Conservation (phyloP, 805 yeast species). For the Suhomyces tanzawaensis region DNA sequence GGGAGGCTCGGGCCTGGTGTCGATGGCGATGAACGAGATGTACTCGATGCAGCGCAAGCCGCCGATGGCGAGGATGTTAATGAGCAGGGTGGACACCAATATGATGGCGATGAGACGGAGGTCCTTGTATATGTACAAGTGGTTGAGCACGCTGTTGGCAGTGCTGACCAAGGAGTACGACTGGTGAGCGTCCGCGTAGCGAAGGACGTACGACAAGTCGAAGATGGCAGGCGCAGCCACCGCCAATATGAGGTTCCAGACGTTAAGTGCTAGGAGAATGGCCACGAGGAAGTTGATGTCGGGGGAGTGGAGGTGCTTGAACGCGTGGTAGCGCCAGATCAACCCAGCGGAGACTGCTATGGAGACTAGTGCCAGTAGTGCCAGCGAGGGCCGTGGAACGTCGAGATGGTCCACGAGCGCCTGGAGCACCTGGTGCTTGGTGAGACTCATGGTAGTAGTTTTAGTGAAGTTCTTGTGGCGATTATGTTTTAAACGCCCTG, state of each 20-base stretch:
- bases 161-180: constrained; percentile 3
- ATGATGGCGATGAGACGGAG: constrained; percentile 7
- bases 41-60: constrained; percentile 16
- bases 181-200: constrained; percentile 1
- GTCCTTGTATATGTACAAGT: constrained; percentile 13
- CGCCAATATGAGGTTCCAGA: constrained; percentile 6
- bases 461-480: no score
- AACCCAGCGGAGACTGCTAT: constrained; percentile 3
- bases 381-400: no score
- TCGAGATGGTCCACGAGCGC: no score
- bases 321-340: constrained; percentile 5
- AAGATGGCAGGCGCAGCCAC: constrained; percentile 1
- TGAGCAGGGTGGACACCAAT: constrained; percentile 11
- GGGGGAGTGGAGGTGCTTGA: constrained; percentile 9
- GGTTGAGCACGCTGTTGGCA: constrained; percentile 6
- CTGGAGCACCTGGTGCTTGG: background rate
- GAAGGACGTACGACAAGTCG: constrained; percentile 2
- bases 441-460: background rate
- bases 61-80: constrained; percentile 11
- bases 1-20: constrained; percentile 5
- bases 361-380: constrained; percentile 1
- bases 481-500: no score
- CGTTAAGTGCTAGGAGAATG: constrained; percentile 2
- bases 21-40: constrained; percentile 12
- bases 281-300: constrained; percentile 4